Base-by-base conservation (phyloP, 345 rosid genomes). In the Mercurialis annua region DNA sequence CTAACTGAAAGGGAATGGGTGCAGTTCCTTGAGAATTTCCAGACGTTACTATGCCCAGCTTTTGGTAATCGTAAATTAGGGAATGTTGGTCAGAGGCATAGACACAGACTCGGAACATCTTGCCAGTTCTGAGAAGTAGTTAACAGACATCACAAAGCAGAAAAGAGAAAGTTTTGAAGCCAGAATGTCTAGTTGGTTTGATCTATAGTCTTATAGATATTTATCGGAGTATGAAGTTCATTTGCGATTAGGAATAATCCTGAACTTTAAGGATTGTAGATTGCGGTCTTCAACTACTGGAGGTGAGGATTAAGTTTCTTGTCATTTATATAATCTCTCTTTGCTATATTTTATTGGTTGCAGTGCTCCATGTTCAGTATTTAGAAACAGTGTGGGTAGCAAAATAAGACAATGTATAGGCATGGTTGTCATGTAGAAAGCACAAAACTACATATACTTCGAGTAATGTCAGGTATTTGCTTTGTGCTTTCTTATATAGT, bases 21-120 rank as follows among this genome's bases (percentile, higher is more conserved):
- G 27, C 84, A 59, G 53, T 87, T 59, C 75, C 76, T 84, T 16
- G 84, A 83, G 30, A 71, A 72, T 23, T 85, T 83, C n/a, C 81
- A 77, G 70, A 80, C 76, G 70, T 54, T 82, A 58, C 80, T 85
- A 29, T 29, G 20, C 66, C 79, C 76, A 10, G 77, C 81, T 60
- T 81, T 87, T 29, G 54, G 58, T 23, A 71, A 64, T 58, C 82
- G 64, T 47, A 80, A 73, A 62, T 66, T 75, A 12, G 74, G 33
- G 10, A 67, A 65, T 44, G 55, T 65, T 1, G 78, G 82, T 36
- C 87, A 76, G 69, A 80, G 70, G 75, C 84, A 71, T 65, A 84
- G 83, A 73, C 89, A 80, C 69, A 83, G 92, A 77, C 83, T 85
- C 18, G 88, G 90, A 68, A 78, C 90, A 42, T 87, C 87, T 2